phyloP scores from a whole-genome alignment of 371 early-diverging fungal species.

The Rhizopus microsporus region DNA sequence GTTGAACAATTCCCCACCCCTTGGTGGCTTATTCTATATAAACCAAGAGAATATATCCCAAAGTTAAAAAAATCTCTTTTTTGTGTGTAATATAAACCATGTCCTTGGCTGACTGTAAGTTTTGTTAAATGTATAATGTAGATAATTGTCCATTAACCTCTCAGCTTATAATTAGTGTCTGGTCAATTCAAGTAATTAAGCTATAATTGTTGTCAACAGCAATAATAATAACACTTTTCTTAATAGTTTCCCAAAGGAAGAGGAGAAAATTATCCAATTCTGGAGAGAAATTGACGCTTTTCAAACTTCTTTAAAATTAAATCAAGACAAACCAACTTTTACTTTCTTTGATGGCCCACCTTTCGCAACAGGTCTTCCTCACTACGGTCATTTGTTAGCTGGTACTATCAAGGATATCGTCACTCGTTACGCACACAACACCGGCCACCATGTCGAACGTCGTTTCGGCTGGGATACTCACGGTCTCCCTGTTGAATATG shows the following conservation, averaged over 20 bases:
- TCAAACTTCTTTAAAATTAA: constrained; percentile 90
- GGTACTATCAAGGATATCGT: constrained; percentile 99
- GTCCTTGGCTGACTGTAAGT: constrained; percentile 54
- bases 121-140: not conserved
- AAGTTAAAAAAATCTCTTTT: not conserved
- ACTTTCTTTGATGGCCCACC: constrained; percentile 99
- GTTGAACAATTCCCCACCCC: not conserved
- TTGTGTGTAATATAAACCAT: constrained; percentile 22
- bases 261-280: constrained; percentile 93
- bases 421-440: constrained; percentile 97
- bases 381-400: constrained; percentile 99
- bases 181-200: constrained; percentile 54
- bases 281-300: constrained; percentile 99
- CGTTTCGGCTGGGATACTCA: constrained; percentile 99
- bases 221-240: constrained; percentile 8
- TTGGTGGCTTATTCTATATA: constrained; percentile 3
- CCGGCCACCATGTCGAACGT: constrained; percentile 98
- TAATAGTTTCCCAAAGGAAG: constrained; percentile 91
- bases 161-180: constrained; percentile 32
- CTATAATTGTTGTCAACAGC: constrained; percentile 5
- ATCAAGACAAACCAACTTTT: constrained; percentile 85
- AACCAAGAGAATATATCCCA: not conserved
- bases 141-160: not conserved
- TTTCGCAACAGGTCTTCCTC: constrained; percentile 99
- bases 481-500: constrained; percentile 99